Conservation (phyloP, 2,329 filamentous ascomycete genomes). For the Microdochium paspali region DNA sequence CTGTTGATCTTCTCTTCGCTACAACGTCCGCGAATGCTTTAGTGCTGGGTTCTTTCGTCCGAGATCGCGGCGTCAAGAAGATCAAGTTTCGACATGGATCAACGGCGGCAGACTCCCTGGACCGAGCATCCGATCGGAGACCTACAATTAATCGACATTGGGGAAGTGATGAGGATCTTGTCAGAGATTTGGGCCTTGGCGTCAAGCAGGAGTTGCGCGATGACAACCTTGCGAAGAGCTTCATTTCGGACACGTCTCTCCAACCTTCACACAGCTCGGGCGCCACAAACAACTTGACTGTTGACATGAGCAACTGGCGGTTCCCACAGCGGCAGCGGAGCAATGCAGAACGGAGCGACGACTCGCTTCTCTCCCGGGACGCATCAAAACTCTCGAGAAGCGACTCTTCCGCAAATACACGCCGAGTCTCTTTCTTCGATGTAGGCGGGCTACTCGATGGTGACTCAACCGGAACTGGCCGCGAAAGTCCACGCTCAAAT, state of each 20-base stretch:
- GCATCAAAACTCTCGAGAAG: slow-evolving; percentile 25
- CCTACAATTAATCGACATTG: slow-evolving; percentile 55
- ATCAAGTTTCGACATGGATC: slow-evolving; percentile 65
- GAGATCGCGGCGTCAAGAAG: slow-evolving; percentile 86
- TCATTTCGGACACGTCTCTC: slow-evolving; percentile 14
- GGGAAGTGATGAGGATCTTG: slow-evolving; percentile 88
- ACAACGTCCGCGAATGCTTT: slow-evolving; percentile 81
- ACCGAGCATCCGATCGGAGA: slow-evolving; percentile 32
- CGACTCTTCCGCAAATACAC: slow-evolving; percentile 34
- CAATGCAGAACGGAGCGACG: slow-evolving; percentile 31
- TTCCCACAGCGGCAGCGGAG: slow-evolving; percentile 31
- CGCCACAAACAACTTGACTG: slow-evolving; percentile 14
- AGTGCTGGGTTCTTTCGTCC: slow-evolving; percentile 84
- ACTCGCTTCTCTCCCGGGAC: slow-evolving; percentile 29
- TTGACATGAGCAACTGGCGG: slow-evolving; percentile 36
- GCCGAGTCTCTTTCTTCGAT: slow-evolving; percentile 73
- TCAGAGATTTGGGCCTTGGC: slow-evolving; percentile 67
- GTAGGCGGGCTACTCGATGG: slow-evolving; percentile 66
- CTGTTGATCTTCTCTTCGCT: slow-evolving; percentile 82
- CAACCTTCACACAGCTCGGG: slow-evolving; percentile 27
- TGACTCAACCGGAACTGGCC: slow-evolving; percentile 25
- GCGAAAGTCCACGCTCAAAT: slow-evolving; percentile 32
- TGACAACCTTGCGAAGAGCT: slow-evolving; percentile 6
- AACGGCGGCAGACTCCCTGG: slow-evolving; percentile 52
- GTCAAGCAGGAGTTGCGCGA: slow-evolving; percentile 43